Conservation (phyloP, 1,284 basidiomycete genomes). For the Fomitopsis pinicola region DNA sequence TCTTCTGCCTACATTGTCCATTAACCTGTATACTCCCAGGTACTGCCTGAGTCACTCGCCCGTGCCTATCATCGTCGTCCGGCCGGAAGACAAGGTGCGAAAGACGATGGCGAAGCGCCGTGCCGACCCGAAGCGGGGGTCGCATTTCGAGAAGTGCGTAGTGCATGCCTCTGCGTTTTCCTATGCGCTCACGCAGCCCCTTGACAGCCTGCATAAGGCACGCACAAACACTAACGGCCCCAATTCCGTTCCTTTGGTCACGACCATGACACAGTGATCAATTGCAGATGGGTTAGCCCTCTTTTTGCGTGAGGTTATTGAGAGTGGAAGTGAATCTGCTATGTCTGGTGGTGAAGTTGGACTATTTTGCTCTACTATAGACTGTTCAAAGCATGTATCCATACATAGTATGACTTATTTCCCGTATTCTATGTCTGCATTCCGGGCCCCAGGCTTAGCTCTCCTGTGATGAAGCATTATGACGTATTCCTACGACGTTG, state of each 20-base stretch:
- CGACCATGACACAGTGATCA: constrained; percentile 5
- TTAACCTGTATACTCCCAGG: constrained; percentile 29
- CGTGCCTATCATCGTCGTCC: constrained; percentile 89
- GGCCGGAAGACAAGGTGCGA: constrained; percentile 83
- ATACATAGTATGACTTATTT: neutral
- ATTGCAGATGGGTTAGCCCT: neutral
- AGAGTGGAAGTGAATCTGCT: too few species aligned
- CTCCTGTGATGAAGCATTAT: too few species aligned
- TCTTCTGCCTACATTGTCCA: neutral
- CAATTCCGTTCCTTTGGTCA: constrained; percentile 1
- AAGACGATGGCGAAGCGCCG: constrained; percentile 80
- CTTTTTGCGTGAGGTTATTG: too few species aligned
- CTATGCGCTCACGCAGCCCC: neutral
- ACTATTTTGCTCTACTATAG: neutral
- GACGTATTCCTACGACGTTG: too few species aligned
- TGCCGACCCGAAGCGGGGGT: constrained; percentile 81
- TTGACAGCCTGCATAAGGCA: neutral
- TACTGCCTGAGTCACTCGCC: constrained; percentile 89
- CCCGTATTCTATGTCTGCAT: neutral
- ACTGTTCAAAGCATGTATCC: neutral
- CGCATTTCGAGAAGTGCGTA: constrained; percentile 65
- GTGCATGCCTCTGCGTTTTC: neutral
- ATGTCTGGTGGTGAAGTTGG: neutral
- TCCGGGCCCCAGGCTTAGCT: too few species aligned
- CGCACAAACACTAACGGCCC: neutral